phyloP scores from a whole-genome alignment of 2,329 filamentous ascomycete species.

The Talaromyces funiculosus region DNA sequence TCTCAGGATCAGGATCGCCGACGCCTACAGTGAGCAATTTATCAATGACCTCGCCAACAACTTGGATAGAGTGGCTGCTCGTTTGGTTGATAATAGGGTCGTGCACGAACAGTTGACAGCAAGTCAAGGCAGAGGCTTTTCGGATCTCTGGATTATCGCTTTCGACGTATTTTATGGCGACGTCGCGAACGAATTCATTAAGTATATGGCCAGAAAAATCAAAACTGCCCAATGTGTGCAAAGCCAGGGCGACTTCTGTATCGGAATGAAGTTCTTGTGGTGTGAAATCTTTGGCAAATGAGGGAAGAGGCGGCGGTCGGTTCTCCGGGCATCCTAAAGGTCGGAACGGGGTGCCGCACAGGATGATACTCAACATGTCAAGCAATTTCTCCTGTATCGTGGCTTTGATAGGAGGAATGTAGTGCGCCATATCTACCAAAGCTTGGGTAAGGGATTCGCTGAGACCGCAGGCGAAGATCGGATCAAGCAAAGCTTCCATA shows the following conservation, averaged over 20 bases:
- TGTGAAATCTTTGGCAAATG: conserved; percentile 83
- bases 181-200: conserved; percentile 97
- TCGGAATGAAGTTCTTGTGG: conserved; percentile 75
- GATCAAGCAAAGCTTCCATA: conserved; percentile 90
- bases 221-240: conserved; percentile 95
- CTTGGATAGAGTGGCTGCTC: conserved; percentile 91
- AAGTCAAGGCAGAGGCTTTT: conserved; percentile 90
- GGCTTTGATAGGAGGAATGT: conserved; percentile 88
- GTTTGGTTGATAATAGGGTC: conserved; percentile 98
- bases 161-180: conserved; percentile 96
- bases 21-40: conserved; percentile 92
- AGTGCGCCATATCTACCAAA: conserved; percentile 96
- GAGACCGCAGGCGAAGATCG: conserved; percentile 93
- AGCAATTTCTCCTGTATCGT: conserved; percentile 90
- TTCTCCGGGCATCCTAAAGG: conserved; percentile 88
- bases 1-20: conserved; percentile 82
- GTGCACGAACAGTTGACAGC: conserved; percentile 93
- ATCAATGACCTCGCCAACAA: conserved; percentile 96
- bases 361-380: conserved; percentile 88
- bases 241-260: conserved; percentile 81
- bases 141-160: conserved; percentile 91
- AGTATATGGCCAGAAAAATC: conserved; percentile 86
- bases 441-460: conserved; percentile 92
- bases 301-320: conserved; percentile 71
- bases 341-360: conserved; percentile 87